Base-by-base conservation (phyloP, 305 asterid genomes). In the Fraxinus angustifolia region DNA sequence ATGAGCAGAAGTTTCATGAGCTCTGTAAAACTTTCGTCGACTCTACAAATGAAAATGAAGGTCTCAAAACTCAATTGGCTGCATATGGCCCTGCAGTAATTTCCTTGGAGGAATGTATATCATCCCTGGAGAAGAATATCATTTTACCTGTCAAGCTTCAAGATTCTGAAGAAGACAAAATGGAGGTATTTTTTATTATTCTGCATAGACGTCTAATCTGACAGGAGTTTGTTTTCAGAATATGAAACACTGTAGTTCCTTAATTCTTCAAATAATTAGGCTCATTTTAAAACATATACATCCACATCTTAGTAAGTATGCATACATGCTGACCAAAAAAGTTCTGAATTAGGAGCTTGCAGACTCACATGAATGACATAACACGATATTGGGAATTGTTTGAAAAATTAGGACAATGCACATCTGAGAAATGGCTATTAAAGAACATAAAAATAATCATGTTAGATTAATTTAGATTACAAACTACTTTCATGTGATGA, bases 1-100 rank as follows among this genome's bases (percentile, higher is more conserved):
- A 90, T 4, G 97, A 93, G 90, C 94, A 90, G 87, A 96, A 90
- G 92, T 83, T 89, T 86, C 84, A 79, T 67, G 98, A 94, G 89
- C 93, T 96, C 75, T 53, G 83, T 31, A 89, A 89, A 84, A 87
- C 81, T 76, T 89, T 83, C 75, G 82, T 84, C 73, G 87, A 84
- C 84, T 84, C 87, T 81, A 76, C 72, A 28, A 87, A 85, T 83
- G 88, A 89, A 88, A 94, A 90, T 81, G 87, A 89, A 81, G 90
- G 65, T 31, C 93, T 91, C 77, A 84, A 86, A 82, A 84, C 65
- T 77, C 92, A 90, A 83, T 76, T 96, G 83, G 91, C 91, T 62
- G 93, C 92, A 76, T 89, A 73, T 87, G 87, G 87, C 79, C 94
- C 92, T 72, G 97, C 91, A 85, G 90, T 96, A 80, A 82, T 71